phyloP scores from a whole-genome alignment of 169 alveolate genomes.

The Plasmodium fragile region DNA sequence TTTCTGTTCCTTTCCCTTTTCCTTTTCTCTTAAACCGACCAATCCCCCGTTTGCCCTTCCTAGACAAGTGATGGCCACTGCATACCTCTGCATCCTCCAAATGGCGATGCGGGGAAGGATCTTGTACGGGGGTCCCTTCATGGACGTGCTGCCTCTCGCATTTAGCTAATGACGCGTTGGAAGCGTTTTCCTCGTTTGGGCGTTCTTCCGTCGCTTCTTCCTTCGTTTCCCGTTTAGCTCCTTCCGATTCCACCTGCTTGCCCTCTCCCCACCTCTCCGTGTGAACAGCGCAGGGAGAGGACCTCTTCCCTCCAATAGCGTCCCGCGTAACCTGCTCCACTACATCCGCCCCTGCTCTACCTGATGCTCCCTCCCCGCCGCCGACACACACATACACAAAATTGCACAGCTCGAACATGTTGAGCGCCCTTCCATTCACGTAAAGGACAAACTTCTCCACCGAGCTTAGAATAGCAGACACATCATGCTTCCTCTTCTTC shows the following conservation, averaged over 20 bases:
- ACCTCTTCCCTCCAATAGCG: background rate
- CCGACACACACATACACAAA: background rate
- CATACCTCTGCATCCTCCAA: background rate
- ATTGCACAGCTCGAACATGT: slow-evolving; percentile 40
- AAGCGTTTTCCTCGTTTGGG: background rate
- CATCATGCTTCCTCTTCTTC: slow-evolving; percentile 12
- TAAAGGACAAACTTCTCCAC: slow-evolving; percentile 31
- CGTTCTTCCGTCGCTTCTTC: background rate
- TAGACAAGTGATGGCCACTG: background rate
- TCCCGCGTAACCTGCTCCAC: background rate
- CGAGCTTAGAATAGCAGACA: background rate
- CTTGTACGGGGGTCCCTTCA: background rate
- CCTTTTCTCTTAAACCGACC: background rate
- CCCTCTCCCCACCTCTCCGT: background rate
- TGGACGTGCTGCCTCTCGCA: background rate
- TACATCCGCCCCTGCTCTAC: background rate
- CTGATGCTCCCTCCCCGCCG: background rate
- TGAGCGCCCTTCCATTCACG: slow-evolving; percentile 13
- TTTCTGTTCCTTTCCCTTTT: background rate
- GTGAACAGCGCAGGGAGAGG: background rate
- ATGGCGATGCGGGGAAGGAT: background rate
- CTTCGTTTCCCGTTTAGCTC: background rate
- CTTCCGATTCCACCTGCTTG: background rate
- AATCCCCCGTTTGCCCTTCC: background rate
- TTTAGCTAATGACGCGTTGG: background rate